Evolutionary conservation across 345 rosid genomes (phyloP), one percentile per base, ranked within the genome.

Genomic region (Moringa oleifera): DNA sequence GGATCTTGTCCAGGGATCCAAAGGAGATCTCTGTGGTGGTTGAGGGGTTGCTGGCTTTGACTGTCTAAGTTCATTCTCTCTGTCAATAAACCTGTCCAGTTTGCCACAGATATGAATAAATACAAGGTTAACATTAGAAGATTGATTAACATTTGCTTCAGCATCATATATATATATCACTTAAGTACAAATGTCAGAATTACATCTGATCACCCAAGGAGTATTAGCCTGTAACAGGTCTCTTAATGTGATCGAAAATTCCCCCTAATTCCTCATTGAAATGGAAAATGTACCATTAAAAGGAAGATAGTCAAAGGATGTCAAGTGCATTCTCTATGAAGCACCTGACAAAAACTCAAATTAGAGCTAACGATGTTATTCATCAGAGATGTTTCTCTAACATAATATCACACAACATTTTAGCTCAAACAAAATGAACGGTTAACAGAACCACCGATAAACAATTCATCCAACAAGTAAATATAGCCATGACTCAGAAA

Each of bases 1-100:
- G 6, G 99, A 90, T 78, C 78, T 82, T 10, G 78, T 78, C 96
- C 97, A 94, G 8, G 96, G 97, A 74, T 94, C 95, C 55, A 94
- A 31, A 0, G 92, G 73, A 33, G 75, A 73, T 71, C 85, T 81
- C 50, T 75, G 90, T 22, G 83, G 89, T 3, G 83, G 85, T 70
- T 84, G 97, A 53, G 92, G 85, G 25, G 76, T 63, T 6, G 92
- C 82, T 23, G 91, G 86, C 74, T 87, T 93, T 23, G 96, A 80
- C 71, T 90, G 88, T 46, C 97, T 80, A 58, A 88, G 90, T 73
- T 93, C 97, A 28, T 93, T 90, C 71, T 88, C 92, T 78, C 99
- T 74, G 67, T 88, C 99, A 9, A 93, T 79, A 63, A 93, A 93
- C 83, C 96, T 88, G 84, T 36, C 61, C 65, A 59, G 25, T 17